Conservation (phyloP, 768 basidiomycete genomes). For the Collybiopsis confluens region DNA sequence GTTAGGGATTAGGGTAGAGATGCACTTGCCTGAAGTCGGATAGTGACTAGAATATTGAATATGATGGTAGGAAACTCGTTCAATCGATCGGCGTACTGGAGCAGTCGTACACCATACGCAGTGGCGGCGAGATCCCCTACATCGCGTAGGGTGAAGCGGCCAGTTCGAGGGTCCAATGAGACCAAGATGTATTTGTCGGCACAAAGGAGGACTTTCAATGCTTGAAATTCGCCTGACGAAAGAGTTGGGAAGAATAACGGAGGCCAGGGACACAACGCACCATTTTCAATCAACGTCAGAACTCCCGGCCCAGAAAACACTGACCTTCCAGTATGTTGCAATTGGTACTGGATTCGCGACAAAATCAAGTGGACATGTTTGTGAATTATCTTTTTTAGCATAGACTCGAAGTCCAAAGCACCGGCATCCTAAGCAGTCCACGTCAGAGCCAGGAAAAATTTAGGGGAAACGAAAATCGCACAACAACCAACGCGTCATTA, state of each 20-base stretch:
- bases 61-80: conserved; percentile 68
- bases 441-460: neutral
- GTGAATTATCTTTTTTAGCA: conserved; percentile 60
- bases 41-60: conserved; percentile 47
- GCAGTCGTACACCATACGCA: conserved; percentile 65
- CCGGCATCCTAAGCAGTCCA: conserved; percentile 45
- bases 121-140: conserved; percentile 77
- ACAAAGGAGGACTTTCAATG: conserved; percentile 67
- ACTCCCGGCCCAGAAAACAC: conserved; percentile 64
- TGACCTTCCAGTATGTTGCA: conserved; percentile 46
- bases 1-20: neutral
- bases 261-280: conserved; percentile 30
- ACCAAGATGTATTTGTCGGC: conserved; percentile 74
- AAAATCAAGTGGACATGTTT: conserved; percentile 58
- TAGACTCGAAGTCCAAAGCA: conserved; percentile 69
- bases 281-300: conserved; percentile 50
- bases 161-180: conserved; percentile 76
- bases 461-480: conserved; percentile 31
- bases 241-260: neutral
- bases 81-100: conserved; percentile 50
- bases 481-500: conserved; percentile 46
- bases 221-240: conserved; percentile 45
- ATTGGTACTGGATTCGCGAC: conserved; percentile 46
- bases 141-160: conserved; percentile 73
- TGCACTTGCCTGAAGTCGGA: conserved; percentile 59